phyloP scores from a whole-genome alignment of 2,329 filamentous ascomycete genomes.

The Apiospora malaysiana region DNA sequence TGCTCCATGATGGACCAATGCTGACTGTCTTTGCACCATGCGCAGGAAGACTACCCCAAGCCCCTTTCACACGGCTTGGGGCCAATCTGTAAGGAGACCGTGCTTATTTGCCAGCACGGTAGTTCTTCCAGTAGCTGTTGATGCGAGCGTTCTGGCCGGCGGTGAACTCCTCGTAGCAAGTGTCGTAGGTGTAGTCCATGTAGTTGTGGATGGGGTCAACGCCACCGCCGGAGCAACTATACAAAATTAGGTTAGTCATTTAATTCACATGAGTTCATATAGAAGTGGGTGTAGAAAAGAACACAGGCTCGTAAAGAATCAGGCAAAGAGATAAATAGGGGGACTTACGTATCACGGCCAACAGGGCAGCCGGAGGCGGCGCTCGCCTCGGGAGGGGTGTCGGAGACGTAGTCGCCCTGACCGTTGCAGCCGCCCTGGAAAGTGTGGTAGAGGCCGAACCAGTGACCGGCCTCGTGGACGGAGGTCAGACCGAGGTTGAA shows the following conservation, averaged over 20 bases:
- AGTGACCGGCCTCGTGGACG: constrained; percentile 54
- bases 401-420: constrained; percentile 47
- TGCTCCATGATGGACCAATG: too few species aligned
- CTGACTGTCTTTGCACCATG: too few species aligned
- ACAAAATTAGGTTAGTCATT: not conserved
- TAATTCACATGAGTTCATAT: too few species aligned
- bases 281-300: too few species aligned
- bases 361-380: constrained; percentile 44
- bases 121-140: constrained; percentile 45
- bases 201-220: constrained; percentile 44
- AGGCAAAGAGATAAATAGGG: too few species aligned
- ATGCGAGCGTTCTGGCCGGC: constrained; percentile 48
- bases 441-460: constrained; percentile 55
- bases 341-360: constrained; percentile 37
- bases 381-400: constrained; percentile 48
- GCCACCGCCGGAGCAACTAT: constrained; percentile 26
- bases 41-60: too few species aligned
- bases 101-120: constrained; percentile 36
- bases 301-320: too few species aligned
- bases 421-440: constrained; percentile 49
- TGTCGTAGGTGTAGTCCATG: constrained; percentile 48
- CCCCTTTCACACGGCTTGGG: too few species aligned
- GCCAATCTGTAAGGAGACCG: too few species aligned
- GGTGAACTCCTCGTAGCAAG: constrained; percentile 53
- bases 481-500: constrained; percentile 27